Evolutionary conservation across 345 rosid species (phyloP), one percentile per base, ranked within the genome.

Genomic region (Theobroma cacao): DNA sequence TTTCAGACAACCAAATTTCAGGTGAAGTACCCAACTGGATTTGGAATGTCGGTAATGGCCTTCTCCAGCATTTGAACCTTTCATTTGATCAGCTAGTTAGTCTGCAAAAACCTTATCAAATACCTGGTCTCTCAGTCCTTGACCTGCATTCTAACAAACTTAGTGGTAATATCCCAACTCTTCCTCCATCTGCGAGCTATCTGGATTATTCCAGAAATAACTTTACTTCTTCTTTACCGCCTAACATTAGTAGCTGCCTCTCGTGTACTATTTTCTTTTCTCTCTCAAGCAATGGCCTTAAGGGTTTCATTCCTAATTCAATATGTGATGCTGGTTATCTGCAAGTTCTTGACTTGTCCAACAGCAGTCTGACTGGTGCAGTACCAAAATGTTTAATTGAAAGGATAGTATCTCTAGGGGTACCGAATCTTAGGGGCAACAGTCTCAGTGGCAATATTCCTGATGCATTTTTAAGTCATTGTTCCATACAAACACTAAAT

Each of bases 1-100:
- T 91, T 72, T 88, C 94, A 10, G 2, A 18, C 11, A 91, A 91
- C 80, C 40, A 50, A 1, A 89, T 91, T 36, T 24, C n/a, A 18
- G 87, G 88, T 34, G 3, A 3, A 26, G 47, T 91, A 15, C 94
- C 91, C 1, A 6, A 9, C 2, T 89, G 94, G 94, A 78, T 91
- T 48, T 82, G 86, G 85, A 0, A 0, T 17, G 41, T 62, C 2
- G 30, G 41, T 62, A 4, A 15, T 33, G 1, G 3, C 12, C n/a
- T n/a, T n/a, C 67, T 33, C 41, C 67, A 0, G 41, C 22, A 62
- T 18, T 15, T 62, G 67, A 62, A 62, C 24, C 13, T 62, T 62
- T 62, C 67, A 17, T 62, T 31, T 33, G 33, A 62, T 62, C 66
- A 31, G 41, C 22, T 62, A 15, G 40, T 14, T 3, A 22, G 41